phyloP scores from a whole-genome alignment of 2,329 filamentous ascomycete genomes.

The Trichothecium roseum region DNA sequence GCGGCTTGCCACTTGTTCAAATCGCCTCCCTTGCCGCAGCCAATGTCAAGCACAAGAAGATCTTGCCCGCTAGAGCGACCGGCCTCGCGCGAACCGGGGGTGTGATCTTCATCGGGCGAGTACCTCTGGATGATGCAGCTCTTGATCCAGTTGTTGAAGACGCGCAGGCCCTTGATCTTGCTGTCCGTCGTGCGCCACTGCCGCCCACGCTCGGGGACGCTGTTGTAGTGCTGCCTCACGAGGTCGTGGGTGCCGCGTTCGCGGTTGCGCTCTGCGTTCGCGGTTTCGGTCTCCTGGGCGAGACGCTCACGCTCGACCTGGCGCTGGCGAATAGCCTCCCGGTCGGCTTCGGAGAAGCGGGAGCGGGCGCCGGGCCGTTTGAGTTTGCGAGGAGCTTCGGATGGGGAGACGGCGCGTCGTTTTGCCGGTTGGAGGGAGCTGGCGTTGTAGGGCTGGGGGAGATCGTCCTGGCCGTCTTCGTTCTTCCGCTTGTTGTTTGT shows the following conservation, averaged over 20 bases:
- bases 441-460: slow-evolving; percentile 52
- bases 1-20: slow-evolving; percentile 93
- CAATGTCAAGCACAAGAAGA: slow-evolving; percentile 81
- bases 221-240: slow-evolving; percentile 90
- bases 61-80: slow-evolving; percentile 43
- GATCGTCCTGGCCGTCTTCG: slow-evolving; percentile 27
- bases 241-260: slow-evolving; percentile 62
- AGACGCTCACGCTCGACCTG: slow-evolving; percentile 46
- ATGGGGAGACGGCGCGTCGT: slow-evolving; percentile 44
- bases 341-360: slow-evolving; percentile 56
- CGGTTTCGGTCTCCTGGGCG: slow-evolving; percentile 22
- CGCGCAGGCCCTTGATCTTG: slow-evolving; percentile 86
- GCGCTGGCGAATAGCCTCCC: slow-evolving; percentile 55
- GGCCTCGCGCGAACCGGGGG: slow-evolving; percentile 46
- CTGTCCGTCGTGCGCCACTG: slow-evolving; percentile 93
- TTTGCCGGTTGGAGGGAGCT: slow-evolving; percentile 47
- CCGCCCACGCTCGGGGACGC: slow-evolving; percentile 82
- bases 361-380: slow-evolving; percentile 59
- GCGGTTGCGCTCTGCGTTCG: slow-evolving; percentile 25
- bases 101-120: slow-evolving; percentile 67
- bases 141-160: slow-evolving; percentile 99
- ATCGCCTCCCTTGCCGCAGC: slow-evolving; percentile 94
- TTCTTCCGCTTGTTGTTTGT: not conserved
- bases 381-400: slow-evolving; percentile 49
- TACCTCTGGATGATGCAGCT: slow-evolving; percentile 96